Percentiles rank a stretch among this genome's conserved stretches.
These are phyloP conservation scores for Candida glucosophila DNA, from an alignment of 1,139 yeast species.

Conservation along the genomic window DNA sequence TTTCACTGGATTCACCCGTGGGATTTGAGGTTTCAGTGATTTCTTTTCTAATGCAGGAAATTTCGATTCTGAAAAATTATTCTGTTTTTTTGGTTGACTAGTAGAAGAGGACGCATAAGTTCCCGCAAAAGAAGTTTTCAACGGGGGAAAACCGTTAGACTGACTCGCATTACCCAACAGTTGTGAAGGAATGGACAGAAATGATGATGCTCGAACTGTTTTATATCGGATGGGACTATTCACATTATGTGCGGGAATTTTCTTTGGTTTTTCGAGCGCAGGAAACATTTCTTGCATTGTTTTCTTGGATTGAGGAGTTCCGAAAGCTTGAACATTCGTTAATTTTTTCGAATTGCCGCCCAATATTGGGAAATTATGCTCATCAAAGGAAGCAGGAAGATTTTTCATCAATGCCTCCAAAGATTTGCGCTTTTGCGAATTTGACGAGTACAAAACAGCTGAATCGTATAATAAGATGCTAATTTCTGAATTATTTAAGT, in stretches of 20 bases:
- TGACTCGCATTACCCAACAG: no score
- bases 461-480: conserved; percentile 48
- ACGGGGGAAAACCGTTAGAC: no score
- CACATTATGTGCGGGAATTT: conserved; percentile 11
- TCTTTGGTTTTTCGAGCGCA: conserved; percentile 34
- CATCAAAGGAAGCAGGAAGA: conserved; percentile 12
- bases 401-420: conserved; percentile 18
- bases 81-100: conserved; percentile 6
- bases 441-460: conserved; percentile 42
- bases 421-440: conserved; percentile 19
- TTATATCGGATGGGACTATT: conserved; percentile 32
- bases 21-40: conserved; percentile 23
- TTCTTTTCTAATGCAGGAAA: conserved; percentile 37
- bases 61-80: conserved; percentile 10
- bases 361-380: conserved; percentile 23
- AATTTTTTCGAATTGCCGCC: conserved; percentile 15
- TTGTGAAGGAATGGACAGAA: no score
- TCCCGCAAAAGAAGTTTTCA: no score
- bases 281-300: conserved; percentile 40
- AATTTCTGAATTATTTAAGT: conserved; percentile 36
- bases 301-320: conserved; percentile 11
- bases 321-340: conserved; percentile 23
- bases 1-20: conserved; percentile 30
- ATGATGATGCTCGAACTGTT: no score
- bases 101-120: no score